Conservation (phyloP, 2,329 filamentous ascomycete genomes). For the Trichophaea hybrida region DNA sequence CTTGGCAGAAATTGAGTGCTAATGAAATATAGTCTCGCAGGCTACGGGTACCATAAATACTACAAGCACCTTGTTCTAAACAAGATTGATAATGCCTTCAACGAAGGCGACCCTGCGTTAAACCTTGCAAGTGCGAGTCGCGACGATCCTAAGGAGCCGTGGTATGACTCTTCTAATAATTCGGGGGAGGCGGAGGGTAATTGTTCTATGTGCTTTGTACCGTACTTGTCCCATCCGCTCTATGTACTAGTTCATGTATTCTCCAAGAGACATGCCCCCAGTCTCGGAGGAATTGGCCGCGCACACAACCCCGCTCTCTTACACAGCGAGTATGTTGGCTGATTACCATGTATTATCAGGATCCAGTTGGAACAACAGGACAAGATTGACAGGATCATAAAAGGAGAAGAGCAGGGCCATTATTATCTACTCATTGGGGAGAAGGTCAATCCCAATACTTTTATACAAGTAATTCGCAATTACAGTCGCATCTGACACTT, state of each 20-base stretch:
- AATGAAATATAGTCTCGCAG: conserved; percentile 38
- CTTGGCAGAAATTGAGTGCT: background rate
- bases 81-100: conserved; percentile 87
- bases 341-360: conserved; percentile 35
- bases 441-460: conserved; percentile 32
- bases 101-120: conserved; percentile 77
- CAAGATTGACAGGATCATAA: conserved; percentile 58
- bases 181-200: background rate
- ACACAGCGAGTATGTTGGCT: background rate
- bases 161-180: conserved; percentile 23
- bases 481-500: background rate
- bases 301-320: background rate
- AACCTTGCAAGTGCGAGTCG: conserved; percentile 50
- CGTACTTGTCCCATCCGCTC: background rate
- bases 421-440: conserved; percentile 89
- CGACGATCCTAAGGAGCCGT: conserved; percentile 26
- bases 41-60: conserved; percentile 56
- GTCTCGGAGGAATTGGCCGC: background rate
- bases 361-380: conserved; percentile 68
- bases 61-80: conserved; percentile 85
- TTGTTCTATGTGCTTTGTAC: conserved; percentile 1
- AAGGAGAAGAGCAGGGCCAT: conserved; percentile 57
- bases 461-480: background rate
- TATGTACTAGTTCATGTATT: background rate
- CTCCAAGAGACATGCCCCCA: background rate